Evolutionary conservation across 768 basidiomycete species (phyloP), one percentile per base, ranked within the genome.

Genomic region (Phaeolepiota aurea): DNA sequence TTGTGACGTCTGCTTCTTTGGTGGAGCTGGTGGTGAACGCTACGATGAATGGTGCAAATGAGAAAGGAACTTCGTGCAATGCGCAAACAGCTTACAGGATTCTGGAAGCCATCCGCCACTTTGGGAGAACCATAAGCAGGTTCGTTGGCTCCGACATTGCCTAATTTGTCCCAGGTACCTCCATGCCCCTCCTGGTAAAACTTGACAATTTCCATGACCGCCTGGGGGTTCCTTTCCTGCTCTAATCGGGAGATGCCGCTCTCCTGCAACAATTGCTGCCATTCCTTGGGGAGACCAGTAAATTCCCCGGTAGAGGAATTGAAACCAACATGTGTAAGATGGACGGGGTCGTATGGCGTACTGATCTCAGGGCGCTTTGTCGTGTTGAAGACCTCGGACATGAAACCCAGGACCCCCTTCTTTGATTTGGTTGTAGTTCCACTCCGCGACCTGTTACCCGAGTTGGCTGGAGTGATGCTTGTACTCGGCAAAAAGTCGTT

Each of bases 301-400:
- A 93, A 98, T 64, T 99, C 94, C 44, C 96, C 96, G 0, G 94
- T 98, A 42, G 90, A 94, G 4, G 89, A 88, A 62, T 99, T 97
- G 79, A 97, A 98, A 44, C 94, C 94, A 57, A 99, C 96, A 58
- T 99, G 96, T 2, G 96, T 98, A 54, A 99, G 84, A 67, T 98
- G 94, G 28, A 98, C 94, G 21, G 96, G 96, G 63, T 99, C 96
- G 59, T 94, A 98, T 0, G 96, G 96, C 0, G 92, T 93, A 58
- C 88, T 91, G 69, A 99, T 98, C 63, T 94, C 91, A 11, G 77
- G 79, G 10, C 84, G 77, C 62, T 87, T 89, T 28, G 74, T 73
- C 42, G 76, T 69, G 55, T 74, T 81, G 61, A 89, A 80, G 51
- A 71, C 63, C 40, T 68, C 69, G n/a, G 69, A 69, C 65, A 90